These are phyloP conservation scores for Cucumis cinereus DNA, from an alignment of 306 rosid genomes.

Conservation along the genomic window DNA sequence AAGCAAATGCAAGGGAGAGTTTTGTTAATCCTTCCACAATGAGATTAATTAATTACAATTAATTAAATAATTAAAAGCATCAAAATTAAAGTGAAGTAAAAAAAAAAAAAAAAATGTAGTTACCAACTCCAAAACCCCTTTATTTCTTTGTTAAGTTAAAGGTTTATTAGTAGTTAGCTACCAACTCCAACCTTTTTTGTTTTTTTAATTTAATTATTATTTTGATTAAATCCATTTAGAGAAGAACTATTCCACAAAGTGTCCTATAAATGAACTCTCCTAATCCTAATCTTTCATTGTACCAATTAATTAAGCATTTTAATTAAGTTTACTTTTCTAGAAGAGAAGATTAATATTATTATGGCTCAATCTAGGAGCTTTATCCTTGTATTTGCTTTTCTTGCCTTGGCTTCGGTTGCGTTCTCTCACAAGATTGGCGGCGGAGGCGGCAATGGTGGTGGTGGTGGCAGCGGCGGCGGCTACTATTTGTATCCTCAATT, in stretches of 20 bases:
- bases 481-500: constrained; percentile 55
- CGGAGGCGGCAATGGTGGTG: background rate
- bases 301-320: constrained; percentile 1
- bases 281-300: background rate
- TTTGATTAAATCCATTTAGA: background rate
- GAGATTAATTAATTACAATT: background rate
- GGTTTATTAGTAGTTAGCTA: constrained; percentile 12
- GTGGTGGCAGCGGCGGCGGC: constrained; percentile 8
- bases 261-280: constrained; percentile 27
- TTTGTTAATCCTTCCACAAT: background rate
- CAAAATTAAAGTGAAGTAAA: background rate
- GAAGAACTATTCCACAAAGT: constrained; percentile 2
- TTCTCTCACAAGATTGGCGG: constrained; percentile 14
- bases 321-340: background rate
- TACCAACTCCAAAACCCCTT: background rate
- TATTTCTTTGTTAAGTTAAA: background rate
- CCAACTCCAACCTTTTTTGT: constrained; percentile 5
- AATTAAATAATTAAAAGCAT: background rate
- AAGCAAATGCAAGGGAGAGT: background rate
- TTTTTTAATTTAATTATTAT: background rate
- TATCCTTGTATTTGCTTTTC: constrained; percentile 31
- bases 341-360: constrained; percentile 14
- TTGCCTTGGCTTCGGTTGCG: constrained; percentile 40
- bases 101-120: background rate
- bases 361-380: constrained; percentile 35